Percentiles rank a stretch among this genome's conserved stretches.
These are phyloP conservation scores for Xylaria sp. DNA, from an alignment of 2,329 filamentous ascomycete genomes.

Conservation along the genomic window DNA sequence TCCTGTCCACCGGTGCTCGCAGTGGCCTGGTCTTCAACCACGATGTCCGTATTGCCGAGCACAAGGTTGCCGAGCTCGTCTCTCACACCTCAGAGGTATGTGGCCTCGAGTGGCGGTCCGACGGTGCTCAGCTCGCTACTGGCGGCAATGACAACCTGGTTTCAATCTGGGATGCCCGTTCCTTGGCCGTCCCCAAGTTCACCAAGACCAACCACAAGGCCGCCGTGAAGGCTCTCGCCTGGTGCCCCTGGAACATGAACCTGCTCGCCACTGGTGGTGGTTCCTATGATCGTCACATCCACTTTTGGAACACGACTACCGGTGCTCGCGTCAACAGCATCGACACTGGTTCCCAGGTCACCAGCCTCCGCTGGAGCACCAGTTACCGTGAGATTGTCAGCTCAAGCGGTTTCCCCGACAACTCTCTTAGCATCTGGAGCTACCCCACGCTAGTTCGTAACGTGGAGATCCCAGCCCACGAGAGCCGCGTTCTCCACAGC, in stretches of 20 bases:
- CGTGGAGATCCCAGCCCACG: conserved; percentile 96
- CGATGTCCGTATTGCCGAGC: conserved; percentile 95
- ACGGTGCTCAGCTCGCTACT: conserved; percentile 95
- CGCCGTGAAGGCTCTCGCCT: conserved; percentile 96
- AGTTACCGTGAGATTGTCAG: conserved; percentile 98
- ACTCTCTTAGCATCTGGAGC: conserved; percentile 98
- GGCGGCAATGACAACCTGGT: conserved; percentile 99
- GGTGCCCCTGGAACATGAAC: conserved; percentile 99
- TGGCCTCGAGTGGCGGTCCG: conserved; percentile 95
- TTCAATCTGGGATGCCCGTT: conserved; percentile 98
- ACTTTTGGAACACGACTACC: conserved; percentile 99
- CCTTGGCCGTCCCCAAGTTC: conserved; percentile 93
- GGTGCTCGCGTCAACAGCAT: conserved; percentile 99
- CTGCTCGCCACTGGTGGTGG: conserved; percentile 95
- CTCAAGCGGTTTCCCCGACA: conserved; percentile 98
- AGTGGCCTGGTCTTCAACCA: conserved; percentile 98
- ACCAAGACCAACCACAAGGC: conserved; percentile 99
- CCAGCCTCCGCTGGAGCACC: conserved; percentile 94
- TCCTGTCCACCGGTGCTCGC: conserved; percentile 92
- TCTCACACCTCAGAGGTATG: conserved; percentile 98
- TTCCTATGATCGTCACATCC: conserved; percentile 96
- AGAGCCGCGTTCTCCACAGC: conserved; percentile 96
- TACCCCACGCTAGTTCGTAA: conserved; percentile 98
- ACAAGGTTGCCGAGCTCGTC: conserved; percentile 97
- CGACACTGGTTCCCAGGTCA: conserved; percentile 97